Conservation (phyloP, 164 flowering plant species). For the Dillenia suffruticosa region DNA sequence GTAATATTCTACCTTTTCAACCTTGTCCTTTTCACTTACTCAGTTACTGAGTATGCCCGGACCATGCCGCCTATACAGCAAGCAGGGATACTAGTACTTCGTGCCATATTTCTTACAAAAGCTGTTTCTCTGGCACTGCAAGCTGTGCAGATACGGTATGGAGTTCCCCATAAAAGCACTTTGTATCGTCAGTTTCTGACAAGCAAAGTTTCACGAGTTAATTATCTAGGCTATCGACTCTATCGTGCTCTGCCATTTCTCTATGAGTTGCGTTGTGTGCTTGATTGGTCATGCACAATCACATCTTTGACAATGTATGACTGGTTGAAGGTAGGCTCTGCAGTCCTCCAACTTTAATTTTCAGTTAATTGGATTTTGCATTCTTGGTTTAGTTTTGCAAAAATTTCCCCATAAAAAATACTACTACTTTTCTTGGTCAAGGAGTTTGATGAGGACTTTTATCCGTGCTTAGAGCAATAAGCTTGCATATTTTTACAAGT, state of each 20-base stretch:
- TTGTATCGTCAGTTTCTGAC: conserved; percentile 93
- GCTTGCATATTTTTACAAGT: too few relatives aligned
- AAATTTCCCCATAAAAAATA: too few relatives aligned
- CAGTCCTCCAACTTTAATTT: not conserved
- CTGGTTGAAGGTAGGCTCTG: conserved; percentile 83
- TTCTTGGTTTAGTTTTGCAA: not conserved
- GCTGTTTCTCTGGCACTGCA: conserved; percentile 82
- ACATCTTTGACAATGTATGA: conserved; percentile 99
- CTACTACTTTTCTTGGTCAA: too few relatives aligned
- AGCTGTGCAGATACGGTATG: conserved; percentile 85
- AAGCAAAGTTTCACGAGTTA: conserved; percentile 66
- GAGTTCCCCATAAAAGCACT: conserved; percentile 91
- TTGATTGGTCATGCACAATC: conserved; percentile 99
- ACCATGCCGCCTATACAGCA: conserved; percentile 53
- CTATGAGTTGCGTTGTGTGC: conserved; percentile 93
- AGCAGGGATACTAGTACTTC: conserved; percentile 75
- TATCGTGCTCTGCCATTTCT: conserved; percentile 97
- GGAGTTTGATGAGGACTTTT: too few relatives aligned
- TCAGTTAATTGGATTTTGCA: not conserved
- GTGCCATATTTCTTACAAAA: conserved; percentile 94
- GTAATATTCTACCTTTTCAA: conserved; percentile 83
- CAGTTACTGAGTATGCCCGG: conserved; percentile 89
- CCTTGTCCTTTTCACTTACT: conserved; percentile 77
- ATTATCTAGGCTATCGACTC: conserved; percentile 81
- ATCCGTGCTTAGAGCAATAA: too few relatives aligned